Base-by-base conservation (phyloP, 352 stramenopile species). In the Globisporangium alternatum region DNA sequence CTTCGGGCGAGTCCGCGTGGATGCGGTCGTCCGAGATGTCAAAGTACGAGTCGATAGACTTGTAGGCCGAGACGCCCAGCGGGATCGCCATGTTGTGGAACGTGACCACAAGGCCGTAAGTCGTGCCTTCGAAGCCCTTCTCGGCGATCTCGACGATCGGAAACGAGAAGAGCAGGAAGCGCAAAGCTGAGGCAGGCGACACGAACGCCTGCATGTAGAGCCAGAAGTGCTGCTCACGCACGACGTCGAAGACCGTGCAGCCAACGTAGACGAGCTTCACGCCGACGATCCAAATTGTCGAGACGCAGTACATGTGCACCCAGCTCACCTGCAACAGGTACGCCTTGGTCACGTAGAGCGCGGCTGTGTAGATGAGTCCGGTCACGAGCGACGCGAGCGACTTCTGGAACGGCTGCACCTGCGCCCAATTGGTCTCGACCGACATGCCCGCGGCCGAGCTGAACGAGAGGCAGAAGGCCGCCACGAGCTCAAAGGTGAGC, bases 181-280 rank as follows among this genome's bases (percentile, higher is more conserved):
- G 70, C 1, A 91, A 56, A 0, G 59, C 74, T 1, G 77, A 80
- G 35, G 81, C 81, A 8, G 88, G 74, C 13, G 70, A 67, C 57
- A 88, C 81, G 56, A 89, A 69, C 19, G 88, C 69, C 3, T 83
- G 72, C 44, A 89, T 66, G 25, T 81, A 83, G 53, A 89, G 78
- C 75, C 74, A 90, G 43, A 92, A 74, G 72, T 73, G 89, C 56
- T 89, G 81, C 41, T 64, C 86, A n/a, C 82, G 75, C 13, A 89
- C 70, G 48, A 90, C 47, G 35, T 82, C 54, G 72, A 80, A 91
- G 51, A 86, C 75, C 21, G 81, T 87, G 45, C 86, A 77, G 25
- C 33, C 30, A 2, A 68, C 47, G 47, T 68, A 63, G 22, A 91
- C 54, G 49, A 85, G 66, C 10, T 88, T 72, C 30, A 94, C 69